Conservation (phyloP, 2,329 filamentous ascomycete species). For the Metarhizium brunneum region DNA sequence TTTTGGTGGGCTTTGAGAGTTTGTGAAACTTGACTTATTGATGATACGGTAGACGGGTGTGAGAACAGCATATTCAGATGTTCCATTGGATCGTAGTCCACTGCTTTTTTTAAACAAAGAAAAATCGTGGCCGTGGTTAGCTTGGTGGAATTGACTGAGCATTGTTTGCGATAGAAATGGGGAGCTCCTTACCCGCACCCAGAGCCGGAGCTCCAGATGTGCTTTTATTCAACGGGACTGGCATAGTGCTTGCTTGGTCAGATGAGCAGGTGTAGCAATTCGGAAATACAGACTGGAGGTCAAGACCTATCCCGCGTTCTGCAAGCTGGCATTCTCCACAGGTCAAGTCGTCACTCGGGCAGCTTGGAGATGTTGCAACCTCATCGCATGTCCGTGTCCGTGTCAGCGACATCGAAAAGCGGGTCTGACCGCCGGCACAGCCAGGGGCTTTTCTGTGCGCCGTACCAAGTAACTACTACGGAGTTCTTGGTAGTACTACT, state of each 20-base stretch:
- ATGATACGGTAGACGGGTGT: conserved; percentile 74
- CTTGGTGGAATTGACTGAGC: not conserved
- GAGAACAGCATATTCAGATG: conserved; percentile 93
- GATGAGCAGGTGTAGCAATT: not conserved
- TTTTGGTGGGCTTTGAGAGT: conserved; percentile 68
- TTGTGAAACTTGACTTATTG: conserved; percentile 64
- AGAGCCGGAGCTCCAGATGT: conserved; percentile 28
- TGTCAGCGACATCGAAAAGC: not conserved
- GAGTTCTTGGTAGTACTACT: no score
- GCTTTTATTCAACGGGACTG: conserved; percentile 29
- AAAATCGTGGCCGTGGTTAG: not conserved
- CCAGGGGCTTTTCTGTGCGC: no score
- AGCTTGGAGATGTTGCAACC: not conserved
- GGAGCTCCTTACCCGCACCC: conserved; percentile 31
- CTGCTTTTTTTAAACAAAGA: conserved; percentile 19
- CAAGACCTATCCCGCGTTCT: not conserved
- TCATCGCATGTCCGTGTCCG: not conserved
- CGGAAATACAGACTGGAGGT: not conserved
- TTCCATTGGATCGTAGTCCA: conserved; percentile 83
- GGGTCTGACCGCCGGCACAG: not conserved
- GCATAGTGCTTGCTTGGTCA: not conserved
- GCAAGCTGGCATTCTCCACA: not conserved
- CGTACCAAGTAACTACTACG: no score
- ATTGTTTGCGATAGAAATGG: not conserved
- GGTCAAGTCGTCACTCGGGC: no score